Evolutionary conservation across 768 basidiomycete species (phyloP).

Genomic region (Boletus rubropictus): DNA sequence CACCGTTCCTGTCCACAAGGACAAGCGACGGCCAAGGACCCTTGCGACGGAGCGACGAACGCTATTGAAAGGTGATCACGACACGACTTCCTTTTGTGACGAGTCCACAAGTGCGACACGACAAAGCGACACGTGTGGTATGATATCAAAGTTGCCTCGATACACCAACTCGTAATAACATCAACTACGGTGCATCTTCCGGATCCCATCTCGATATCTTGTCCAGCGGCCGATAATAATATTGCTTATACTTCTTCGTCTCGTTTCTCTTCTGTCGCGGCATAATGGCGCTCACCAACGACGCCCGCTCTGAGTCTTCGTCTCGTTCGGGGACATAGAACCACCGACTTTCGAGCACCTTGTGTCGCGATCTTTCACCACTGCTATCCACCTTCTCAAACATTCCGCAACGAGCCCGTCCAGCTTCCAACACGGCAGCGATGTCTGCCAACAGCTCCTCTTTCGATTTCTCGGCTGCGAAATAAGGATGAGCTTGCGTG

Average conservation of each 20-base stretch:
- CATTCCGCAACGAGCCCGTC: constrained; percentile 46
- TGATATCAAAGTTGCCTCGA: constrained; percentile 17
- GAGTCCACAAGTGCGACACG: constrained; percentile 6
- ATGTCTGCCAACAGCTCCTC: constrained; percentile 48
- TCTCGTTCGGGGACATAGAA: constrained; percentile 74
- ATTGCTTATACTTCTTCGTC: constrained; percentile 82
- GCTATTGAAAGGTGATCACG: constrained; percentile 15
- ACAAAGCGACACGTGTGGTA: neutral
- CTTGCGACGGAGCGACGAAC: constrained; percentile 8
- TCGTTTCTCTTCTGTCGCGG: constrained; percentile 68
- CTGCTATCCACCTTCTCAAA: constrained; percentile 70
- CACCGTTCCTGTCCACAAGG: constrained; percentile 14
- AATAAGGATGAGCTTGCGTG: constrained; percentile 47
- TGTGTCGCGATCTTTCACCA: constrained; percentile 47
- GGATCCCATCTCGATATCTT: constrained; percentile 72
- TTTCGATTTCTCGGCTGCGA: constrained; percentile 34
- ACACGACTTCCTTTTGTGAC: constrained; percentile 4
- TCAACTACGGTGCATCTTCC: constrained; percentile 45
- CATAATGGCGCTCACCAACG: constrained; percentile 65
- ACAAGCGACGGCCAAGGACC: constrained; percentile 11
- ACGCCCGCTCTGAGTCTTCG: constrained; percentile 63
- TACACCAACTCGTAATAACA: constrained; percentile 7
- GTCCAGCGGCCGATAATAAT: constrained; percentile 71
- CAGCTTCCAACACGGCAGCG: constrained; percentile 43
- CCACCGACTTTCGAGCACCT: constrained; percentile 49